Conservation (phyloP, 768 basidiomycete genomes). For the Tylopilus sp. region DNA sequence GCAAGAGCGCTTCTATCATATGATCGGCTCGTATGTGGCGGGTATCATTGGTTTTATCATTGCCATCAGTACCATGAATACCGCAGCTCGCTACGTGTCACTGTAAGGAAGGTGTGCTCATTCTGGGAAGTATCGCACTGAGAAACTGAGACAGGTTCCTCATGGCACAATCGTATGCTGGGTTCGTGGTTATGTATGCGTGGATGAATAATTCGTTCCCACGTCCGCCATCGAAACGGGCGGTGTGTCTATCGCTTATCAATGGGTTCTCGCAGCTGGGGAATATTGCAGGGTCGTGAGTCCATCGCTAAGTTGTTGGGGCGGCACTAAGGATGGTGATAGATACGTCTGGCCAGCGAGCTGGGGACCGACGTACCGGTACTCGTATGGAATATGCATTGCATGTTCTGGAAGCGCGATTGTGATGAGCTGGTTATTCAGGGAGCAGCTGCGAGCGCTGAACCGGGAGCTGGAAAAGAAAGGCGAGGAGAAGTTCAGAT, state of each 20-base stretch:
- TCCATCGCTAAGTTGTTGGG: slow-evolving; percentile 12
- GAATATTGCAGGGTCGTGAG: slow-evolving; percentile 80
- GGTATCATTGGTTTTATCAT: slow-evolving; percentile 71
- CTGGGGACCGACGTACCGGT: slow-evolving; percentile 72
- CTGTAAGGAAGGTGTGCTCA: slow-evolving; percentile 39
- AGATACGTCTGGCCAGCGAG: slow-evolving; percentile 63
- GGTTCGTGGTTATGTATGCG: slow-evolving; percentile 59
- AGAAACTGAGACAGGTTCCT: slow-evolving; percentile 50
- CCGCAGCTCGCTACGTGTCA: slow-evolving; percentile 59
- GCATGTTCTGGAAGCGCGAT: slow-evolving; percentile 50
- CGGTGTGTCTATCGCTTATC: slow-evolving; percentile 76
- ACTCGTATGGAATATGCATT: slow-evolving; percentile 73
- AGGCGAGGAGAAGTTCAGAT: slow-evolving; percentile 44
- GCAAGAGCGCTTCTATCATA: slow-evolving; percentile 73
- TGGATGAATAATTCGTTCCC: slow-evolving; percentile 62
- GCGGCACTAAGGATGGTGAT: slow-evolving; percentile 4
- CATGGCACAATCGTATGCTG: slow-evolving; percentile 72
- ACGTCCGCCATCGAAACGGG: slow-evolving; percentile 78
- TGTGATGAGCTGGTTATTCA: slow-evolving; percentile 47
- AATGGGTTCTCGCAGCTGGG: slow-evolving; percentile 83
- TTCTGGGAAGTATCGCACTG: slow-evolving; percentile 3
- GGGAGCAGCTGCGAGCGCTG: slow-evolving; percentile 38
- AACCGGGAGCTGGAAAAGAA: slow-evolving; percentile 38
- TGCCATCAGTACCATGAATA: slow-evolving; percentile 61
- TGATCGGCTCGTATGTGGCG: slow-evolving; percentile 44